Evolutionary conservation across 1,139 yeast species (phyloP).

Genomic region (Saccharomyces hybrid): DNA sequence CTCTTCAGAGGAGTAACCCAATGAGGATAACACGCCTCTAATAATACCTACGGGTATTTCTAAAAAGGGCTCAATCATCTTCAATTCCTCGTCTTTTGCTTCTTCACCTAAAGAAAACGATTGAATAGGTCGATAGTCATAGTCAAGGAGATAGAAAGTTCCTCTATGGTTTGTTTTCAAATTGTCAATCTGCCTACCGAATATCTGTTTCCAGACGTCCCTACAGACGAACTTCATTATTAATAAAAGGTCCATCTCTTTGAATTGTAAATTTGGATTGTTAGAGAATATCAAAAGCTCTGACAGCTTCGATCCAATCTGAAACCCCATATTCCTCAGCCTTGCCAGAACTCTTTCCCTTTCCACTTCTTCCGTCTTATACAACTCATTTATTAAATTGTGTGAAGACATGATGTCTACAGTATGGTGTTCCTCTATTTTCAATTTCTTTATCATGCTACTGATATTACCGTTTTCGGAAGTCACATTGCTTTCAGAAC

Average conservation of each 20-base stretch:
- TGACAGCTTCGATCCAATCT: slow-evolving; percentile 65
- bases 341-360: slow-evolving; percentile 54
- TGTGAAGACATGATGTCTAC: slow-evolving; percentile 18
- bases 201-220: slow-evolving; percentile 78
- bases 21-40: slow-evolving; percentile 54
- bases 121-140: slow-evolving; percentile 25
- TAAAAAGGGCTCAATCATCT: slow-evolving; percentile 42
- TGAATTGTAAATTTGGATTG: slow-evolving; percentile 38
- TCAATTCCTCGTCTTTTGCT: slow-evolving; percentile 32
- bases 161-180: slow-evolving; percentile 84
- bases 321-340: slow-evolving; percentile 62
- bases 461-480: not conserved
- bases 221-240: slow-evolving; percentile 88
- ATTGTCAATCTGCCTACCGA: slow-evolving; percentile 84
- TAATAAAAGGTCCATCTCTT: slow-evolving; percentile 58
- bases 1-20: slow-evolving; percentile 25
- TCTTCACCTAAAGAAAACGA: slow-evolving; percentile 21
- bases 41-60: slow-evolving; percentile 84
- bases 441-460: slow-evolving; percentile 20
- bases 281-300: slow-evolving; percentile 61
- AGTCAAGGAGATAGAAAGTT: slow-evolving; percentile 30
- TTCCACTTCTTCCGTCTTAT: slow-evolving; percentile 19
- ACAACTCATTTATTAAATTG: slow-evolving; percentile 17
- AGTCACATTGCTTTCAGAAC: slow-evolving; percentile 1
- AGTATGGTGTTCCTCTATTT: slow-evolving; percentile 6